Evolutionary conservation across 2,329 filamentous ascomycete genomes (phyloP).

Genomic region (Pseudopithomyces maydicus): DNA sequence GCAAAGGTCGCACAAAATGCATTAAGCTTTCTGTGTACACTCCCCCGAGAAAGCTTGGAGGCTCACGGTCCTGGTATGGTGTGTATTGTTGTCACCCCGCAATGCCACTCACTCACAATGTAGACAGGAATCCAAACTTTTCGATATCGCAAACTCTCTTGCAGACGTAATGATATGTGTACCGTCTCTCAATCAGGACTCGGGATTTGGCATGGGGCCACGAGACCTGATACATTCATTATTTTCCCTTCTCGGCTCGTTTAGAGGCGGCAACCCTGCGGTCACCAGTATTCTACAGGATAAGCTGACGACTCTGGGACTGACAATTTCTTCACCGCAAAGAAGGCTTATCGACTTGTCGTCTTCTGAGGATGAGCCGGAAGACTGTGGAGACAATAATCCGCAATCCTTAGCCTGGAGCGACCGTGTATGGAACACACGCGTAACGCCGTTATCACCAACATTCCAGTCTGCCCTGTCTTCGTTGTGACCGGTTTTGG

Average conservation of each 20-base stretch:
- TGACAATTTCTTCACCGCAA: constrained; percentile 34
- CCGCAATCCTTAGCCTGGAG: constrained; percentile 12
- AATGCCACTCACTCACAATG: neutral
- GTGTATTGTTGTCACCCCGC: neutral
- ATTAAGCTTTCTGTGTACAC: constrained; percentile 32
- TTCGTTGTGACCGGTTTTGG: neutral
- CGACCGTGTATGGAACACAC: constrained; percentile 4
- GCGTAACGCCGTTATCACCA: neutral
- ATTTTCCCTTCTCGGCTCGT: constrained; percentile 33
- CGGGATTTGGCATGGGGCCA: constrained; percentile 36
- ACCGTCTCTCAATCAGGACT: constrained; percentile 37
- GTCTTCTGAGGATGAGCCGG: constrained; percentile 37
- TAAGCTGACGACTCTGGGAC: constrained; percentile 34
- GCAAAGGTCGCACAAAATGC: constrained; percentile 42
- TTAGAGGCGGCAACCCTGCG: constrained; percentile 41
- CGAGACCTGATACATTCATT: constrained; percentile 42
- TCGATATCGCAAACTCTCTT: constrained; percentile 42
- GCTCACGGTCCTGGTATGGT: constrained; percentile 45
- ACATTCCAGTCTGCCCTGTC: neutral
- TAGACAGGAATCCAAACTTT: constrained; percentile 39
- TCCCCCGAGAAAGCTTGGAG: constrained; percentile 39
- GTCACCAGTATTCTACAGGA: constrained; percentile 41
- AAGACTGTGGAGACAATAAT: constrained; percentile 25
- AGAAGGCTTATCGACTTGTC: constrained; percentile 34
- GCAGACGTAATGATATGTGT: constrained; percentile 46